phyloP scores from a whole-genome alignment of 2,329 filamentous ascomycete species.

The Hypoxylon sp. region DNA sequence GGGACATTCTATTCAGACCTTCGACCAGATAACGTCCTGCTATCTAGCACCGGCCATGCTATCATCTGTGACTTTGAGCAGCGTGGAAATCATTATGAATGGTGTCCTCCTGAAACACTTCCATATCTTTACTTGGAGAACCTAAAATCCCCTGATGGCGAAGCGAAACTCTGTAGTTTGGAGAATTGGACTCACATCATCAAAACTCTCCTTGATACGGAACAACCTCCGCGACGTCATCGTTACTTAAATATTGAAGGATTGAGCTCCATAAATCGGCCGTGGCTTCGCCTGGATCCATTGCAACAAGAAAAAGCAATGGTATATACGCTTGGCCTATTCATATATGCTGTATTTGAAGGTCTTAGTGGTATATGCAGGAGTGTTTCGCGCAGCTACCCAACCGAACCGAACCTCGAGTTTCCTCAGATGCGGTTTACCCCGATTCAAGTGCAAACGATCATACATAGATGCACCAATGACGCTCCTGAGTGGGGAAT shows the following conservation, averaged over 20 bases:
- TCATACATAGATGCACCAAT: not conserved
- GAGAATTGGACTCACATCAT: constrained; percentile 1
- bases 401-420: not conserved
- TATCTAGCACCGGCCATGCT: not conserved
- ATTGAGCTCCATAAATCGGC: not conserved
- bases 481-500: constrained; percentile 3
- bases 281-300: not conserved
- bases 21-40: constrained; percentile 5
- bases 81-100: constrained; percentile 13
- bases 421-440: constrained; percentile 2
- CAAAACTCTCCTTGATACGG: not conserved
- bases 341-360: constrained; percentile 14
- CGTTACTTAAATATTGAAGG: not conserved
- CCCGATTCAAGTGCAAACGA: not conserved
- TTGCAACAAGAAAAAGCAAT: constrained; percentile 7
- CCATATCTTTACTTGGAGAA: constrained; percentile 11
- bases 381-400: not conserved
- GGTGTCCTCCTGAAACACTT: constrained; percentile 4
- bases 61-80: constrained; percentile 9
- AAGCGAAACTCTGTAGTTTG: not conserved
- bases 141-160: not conserved
- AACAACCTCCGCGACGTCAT: not conserved
- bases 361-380: not conserved
- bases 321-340: constrained; percentile 12
- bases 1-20: constrained; percentile 11